These are phyloP conservation scores for Phialemoniopsis sp. DNA, from an alignment of 2,329 filamentous ascomycete genomes.

Conservation along the genomic window DNA sequence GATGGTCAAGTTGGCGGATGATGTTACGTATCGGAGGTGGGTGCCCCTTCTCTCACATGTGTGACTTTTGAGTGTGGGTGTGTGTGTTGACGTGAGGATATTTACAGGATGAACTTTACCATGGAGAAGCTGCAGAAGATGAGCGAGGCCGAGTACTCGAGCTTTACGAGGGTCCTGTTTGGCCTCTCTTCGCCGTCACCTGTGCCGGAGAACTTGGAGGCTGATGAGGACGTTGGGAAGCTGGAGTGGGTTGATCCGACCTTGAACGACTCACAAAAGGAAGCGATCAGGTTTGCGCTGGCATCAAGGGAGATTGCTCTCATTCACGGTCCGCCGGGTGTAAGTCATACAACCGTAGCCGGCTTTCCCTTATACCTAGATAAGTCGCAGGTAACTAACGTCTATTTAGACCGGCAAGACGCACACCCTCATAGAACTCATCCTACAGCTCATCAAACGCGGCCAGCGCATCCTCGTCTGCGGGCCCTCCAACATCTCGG, in stretches of 20 bases:
- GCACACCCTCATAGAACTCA: conserved; percentile 91
- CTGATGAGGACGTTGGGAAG: conserved; percentile 35
- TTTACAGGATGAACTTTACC: conserved; percentile 53
- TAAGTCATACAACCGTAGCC: conserved; percentile 24
- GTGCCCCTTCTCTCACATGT: conserved; percentile 3
- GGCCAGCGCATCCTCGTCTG: conserved; percentile 82
- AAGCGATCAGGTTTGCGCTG: conserved; percentile 76
- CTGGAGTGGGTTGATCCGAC: conserved; percentile 58
- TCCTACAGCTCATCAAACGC: conserved; percentile 79
- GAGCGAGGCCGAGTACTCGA: conserved; percentile 52
- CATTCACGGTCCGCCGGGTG: conserved; percentile 90
- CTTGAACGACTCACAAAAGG: conserved; percentile 64
- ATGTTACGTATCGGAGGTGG: conserved; percentile 60
- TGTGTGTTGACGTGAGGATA: not conserved
- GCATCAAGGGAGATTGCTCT: conserved; percentile 77
- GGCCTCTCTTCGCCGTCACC: conserved; percentile 50
- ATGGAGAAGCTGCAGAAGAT: conserved; percentile 59
- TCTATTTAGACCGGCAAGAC: conserved; percentile 98
- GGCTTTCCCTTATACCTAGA: too few relatives aligned
- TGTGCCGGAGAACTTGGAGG: conserved; percentile 32
- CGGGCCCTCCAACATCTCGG: conserved; percentile 92
- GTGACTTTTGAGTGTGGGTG: conserved; percentile 1
- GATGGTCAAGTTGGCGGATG: conserved; percentile 64
- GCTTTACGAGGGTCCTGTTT: conserved; percentile 59
- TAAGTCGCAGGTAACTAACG: not conserved